These are phyloP conservation scores for Penicillium sp. DNA, from an alignment of 2,329 filamentous ascomycete species.

Conservation along the genomic window DNA sequence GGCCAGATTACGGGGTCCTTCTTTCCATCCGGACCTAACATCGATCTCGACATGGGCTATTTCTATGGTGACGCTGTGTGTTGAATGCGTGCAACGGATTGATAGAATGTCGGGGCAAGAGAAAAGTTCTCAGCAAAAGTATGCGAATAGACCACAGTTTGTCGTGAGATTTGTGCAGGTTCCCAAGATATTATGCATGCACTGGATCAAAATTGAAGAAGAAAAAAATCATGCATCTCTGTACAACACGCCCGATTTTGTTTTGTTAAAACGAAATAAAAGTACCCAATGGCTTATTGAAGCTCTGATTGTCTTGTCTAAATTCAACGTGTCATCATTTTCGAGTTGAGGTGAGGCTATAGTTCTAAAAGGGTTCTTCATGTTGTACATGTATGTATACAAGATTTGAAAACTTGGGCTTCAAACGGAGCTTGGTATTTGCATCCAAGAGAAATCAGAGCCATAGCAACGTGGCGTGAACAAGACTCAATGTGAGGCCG, in stretches of 20 bases:
- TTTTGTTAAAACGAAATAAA: not conserved
- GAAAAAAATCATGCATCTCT: not conserved
- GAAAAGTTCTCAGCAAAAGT: not conserved
- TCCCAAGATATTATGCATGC: not conserved
- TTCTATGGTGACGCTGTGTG: constrained; percentile 33
- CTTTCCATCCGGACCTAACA: constrained; percentile 30
- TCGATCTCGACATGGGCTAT: constrained; percentile 34
- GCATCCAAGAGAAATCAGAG: not conserved
- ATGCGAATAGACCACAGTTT: not conserved
- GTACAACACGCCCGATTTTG: constrained; percentile 4
- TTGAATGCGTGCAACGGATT: constrained; percentile 6
- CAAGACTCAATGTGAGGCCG: not conserved
- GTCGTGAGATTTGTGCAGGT: not conserved
- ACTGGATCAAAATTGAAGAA: constrained; percentile 1
- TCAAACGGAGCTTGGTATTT: not conserved
- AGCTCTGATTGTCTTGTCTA: not conserved
- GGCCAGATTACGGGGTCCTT: constrained; percentile 40
- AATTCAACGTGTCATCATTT: not conserved
- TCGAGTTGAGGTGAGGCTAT: not conserved
- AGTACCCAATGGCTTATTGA: not conserved
- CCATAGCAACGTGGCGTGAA: not conserved
- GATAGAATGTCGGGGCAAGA: not conserved
- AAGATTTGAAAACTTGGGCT: not conserved
- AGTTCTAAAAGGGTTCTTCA: not conserved
- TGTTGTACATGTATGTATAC: not conserved